phyloP scores from a whole-genome alignment of 2,329 filamentous ascomycete genomes.

The Aaosphaeria pasadenensis region DNA sequence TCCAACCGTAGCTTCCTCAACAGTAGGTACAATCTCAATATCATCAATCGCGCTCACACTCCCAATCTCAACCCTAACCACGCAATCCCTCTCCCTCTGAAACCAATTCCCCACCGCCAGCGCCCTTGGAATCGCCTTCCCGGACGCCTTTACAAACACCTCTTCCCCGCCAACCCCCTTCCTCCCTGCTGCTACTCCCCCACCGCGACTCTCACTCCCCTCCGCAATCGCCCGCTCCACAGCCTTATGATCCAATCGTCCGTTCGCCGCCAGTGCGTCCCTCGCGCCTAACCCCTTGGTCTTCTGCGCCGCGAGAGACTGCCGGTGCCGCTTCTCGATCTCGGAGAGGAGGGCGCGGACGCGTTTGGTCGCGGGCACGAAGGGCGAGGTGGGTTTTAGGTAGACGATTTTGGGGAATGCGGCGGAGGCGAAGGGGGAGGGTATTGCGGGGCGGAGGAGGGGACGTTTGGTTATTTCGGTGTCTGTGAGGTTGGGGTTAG shows the following conservation, averaged over 20 bases:
- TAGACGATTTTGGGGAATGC: constrained; percentile 59
- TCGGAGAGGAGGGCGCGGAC: constrained; percentile 61
- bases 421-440: constrained; percentile 52
- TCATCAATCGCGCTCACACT: constrained; percentile 68
- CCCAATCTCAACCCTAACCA: constrained; percentile 59
- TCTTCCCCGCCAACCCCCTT: constrained; percentile 37
- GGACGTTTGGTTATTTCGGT: constrained; percentile 54
- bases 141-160: constrained; percentile 63
- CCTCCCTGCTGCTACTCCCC: constrained; percentile 4
- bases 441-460: constrained; percentile 54
- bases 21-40: constrained; percentile 42
- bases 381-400: constrained; percentile 62
- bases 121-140: constrained; percentile 63
- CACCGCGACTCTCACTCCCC: constrained; percentile 11
- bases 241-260: constrained; percentile 23
- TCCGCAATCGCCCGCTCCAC: constrained; percentile 28
- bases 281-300: not conserved
- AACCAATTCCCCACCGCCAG: constrained; percentile 64
- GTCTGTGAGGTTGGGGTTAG: constrained; percentile 13
- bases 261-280: constrained; percentile 12
- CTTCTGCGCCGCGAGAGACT: constrained; percentile 20
- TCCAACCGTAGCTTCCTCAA: constrained; percentile 3
- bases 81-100: constrained; percentile 57
- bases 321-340: constrained; percentile 50
- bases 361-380: constrained; percentile 66